Percentiles rank a stretch among this genome's conserved stretches.
Conservation (phyloP, 805 yeast species). For the Candida chauliodis region DNA sequence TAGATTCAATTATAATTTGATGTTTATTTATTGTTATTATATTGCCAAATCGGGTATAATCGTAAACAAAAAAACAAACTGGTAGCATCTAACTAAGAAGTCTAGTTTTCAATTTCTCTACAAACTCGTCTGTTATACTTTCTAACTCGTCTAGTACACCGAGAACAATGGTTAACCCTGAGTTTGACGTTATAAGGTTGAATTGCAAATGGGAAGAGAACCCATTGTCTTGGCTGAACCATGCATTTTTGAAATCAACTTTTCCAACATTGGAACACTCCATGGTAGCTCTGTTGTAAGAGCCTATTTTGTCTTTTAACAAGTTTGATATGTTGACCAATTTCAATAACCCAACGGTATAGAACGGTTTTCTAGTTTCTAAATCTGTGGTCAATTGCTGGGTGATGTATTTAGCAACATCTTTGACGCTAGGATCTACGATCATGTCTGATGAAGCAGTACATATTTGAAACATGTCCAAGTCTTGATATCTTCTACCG, state of each 20-base stretch:
- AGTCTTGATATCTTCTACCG: constrained; percentile 16
- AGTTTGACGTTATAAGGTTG: constrained; percentile 12
- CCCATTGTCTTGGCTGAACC: constrained; percentile 19
- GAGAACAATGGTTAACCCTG: constrained; percentile 17
- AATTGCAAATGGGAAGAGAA: constrained; percentile 12
- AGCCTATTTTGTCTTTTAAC: constrained; percentile 10
- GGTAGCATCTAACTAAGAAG: background rate
- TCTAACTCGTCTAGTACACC: constrained; percentile 13
- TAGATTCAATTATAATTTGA: no score
- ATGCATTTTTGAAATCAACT: constrained; percentile 11
- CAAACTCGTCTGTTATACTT: constrained; percentile 10
- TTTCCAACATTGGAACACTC: constrained; percentile 20
- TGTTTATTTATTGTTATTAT: constrained; percentile 4
- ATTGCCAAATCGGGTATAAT: constrained; percentile 7
- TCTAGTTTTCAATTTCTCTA: constrained; percentile 2
- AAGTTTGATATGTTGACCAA: constrained; percentile 11
- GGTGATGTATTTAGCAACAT: constrained; percentile 1
- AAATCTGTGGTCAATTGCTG: constrained; percentile 6
- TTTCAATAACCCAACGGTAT: constrained; percentile 13
- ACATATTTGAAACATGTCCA: constrained; percentile 9
- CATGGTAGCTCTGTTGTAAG: constrained; percentile 12
- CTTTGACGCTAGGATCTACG: constrained; percentile 7
- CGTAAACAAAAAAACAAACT: constrained; percentile 7
- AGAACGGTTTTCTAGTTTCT: constrained; percentile 11
- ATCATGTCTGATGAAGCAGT: constrained; percentile 13